Evolutionary conservation across 2,329 filamentous ascomycete genomes (phyloP).

Genomic region (Pyricularia pennisetigena): DNA sequence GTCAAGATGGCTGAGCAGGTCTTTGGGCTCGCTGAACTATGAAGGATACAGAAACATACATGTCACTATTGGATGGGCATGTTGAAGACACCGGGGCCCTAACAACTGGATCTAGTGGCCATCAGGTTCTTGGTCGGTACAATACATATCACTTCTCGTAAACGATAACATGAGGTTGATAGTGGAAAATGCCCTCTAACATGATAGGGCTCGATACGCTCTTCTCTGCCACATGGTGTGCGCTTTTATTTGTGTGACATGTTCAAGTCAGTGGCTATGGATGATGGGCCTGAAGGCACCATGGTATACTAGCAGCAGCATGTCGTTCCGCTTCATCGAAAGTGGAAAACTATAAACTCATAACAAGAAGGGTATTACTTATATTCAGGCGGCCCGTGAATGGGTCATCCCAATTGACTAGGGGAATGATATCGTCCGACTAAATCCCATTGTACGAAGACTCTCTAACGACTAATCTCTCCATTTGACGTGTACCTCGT

Average conservation of each 20-base stretch:
- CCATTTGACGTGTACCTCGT: conserved; percentile 74
- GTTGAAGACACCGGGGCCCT: neutral
- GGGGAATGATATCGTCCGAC: neutral
- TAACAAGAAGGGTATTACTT: neutral
- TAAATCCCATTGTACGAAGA: neutral
- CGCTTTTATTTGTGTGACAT: neutral
- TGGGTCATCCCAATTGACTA: neutral
- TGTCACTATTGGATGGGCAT: neutral
- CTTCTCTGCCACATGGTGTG: no score
- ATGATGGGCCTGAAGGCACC: neutral
- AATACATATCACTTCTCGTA: neutral
- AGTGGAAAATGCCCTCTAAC: neutral
- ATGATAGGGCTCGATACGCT: neutral
- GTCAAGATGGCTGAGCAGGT: neutral
- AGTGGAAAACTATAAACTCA: neutral
- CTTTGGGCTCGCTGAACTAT: neutral
- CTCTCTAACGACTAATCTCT: conserved; percentile 38
- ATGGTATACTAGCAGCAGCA: neutral
- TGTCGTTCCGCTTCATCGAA: neutral
- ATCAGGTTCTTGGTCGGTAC: neutral
- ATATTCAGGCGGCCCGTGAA: neutral
- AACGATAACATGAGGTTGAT: neutral
- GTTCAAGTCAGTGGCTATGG: neutral
- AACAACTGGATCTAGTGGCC: neutral
- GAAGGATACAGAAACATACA: neutral